Conservation (phyloP, 78 protist genomes). For the Dictyostelium firmibasis region DNA sequence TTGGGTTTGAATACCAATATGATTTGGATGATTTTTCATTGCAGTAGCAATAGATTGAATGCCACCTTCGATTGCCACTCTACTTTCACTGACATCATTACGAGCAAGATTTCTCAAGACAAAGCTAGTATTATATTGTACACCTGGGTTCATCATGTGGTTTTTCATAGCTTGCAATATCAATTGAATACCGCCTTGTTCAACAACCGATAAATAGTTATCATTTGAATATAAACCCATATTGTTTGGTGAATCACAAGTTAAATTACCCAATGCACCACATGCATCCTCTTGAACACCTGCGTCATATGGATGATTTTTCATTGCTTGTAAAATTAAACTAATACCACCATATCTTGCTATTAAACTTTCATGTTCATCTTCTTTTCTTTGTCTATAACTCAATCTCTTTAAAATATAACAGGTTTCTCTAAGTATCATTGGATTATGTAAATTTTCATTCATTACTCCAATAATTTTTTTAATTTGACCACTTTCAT, state of each 20-base stretch:
- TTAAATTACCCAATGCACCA: slow-evolving; percentile 65
- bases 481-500: slow-evolving; percentile 63
- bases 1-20: slow-evolving; percentile 72
- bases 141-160: slow-evolving; percentile 56
- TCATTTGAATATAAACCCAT: slow-evolving; percentile 56
- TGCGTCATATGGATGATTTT: slow-evolving; percentile 37
- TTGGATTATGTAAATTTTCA: slow-evolving; percentile 16
- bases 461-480: slow-evolving; percentile 52
- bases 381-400: slow-evolving; percentile 76
- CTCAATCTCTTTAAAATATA: slow-evolving; percentile 48
- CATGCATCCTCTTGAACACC: slow-evolving; percentile 81
- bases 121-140: slow-evolving; percentile 69
- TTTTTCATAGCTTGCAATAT: slow-evolving; percentile 48
- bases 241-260: slow-evolving; percentile 56
- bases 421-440: slow-evolving; percentile 41
- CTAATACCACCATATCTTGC: slow-evolving; percentile 65
- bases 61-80: slow-evolving; percentile 71
- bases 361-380: slow-evolving; percentile 60
- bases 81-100: slow-evolving; percentile 49
- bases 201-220: slow-evolving; percentile 53
- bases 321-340: slow-evolving; percentile 48
- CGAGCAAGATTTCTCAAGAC: slow-evolving; percentile 54
- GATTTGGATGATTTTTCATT: slow-evolving; percentile 72
- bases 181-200: slow-evolving; percentile 58
- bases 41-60: slow-evolving; percentile 56